phyloP scores from a whole-genome alignment of 768 basidiomycete genomes.

The Kwoniella heveanensis region DNA sequence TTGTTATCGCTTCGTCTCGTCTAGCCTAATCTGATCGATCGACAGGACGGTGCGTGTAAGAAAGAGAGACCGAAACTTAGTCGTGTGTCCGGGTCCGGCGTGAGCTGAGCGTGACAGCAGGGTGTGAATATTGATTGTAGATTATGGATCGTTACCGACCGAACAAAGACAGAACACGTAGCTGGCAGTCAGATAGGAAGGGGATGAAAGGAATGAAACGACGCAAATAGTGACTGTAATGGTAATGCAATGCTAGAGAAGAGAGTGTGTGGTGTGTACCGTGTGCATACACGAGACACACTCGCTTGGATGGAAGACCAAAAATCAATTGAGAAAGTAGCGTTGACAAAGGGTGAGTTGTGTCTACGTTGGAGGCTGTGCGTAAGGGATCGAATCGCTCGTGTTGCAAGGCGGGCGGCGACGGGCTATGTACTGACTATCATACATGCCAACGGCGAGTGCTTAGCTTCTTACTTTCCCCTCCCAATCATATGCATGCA shows the following conservation, averaged over 20 bases:
- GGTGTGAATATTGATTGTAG: too few relatives aligned
- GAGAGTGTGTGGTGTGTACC: background rate
- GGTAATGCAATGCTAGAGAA: background rate
- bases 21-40: too few relatives aligned
- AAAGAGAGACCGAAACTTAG: too few relatives aligned
- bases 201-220: background rate
- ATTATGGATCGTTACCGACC: too few relatives aligned
- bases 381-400: background rate
- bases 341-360: background rate
- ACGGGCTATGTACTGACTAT: too few relatives aligned
- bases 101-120: too few relatives aligned
- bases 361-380: background rate
- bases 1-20: too few relatives aligned
- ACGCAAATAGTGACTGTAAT: too few relatives aligned
- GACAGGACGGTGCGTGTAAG: too few relatives aligned
- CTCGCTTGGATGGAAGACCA: background rate
- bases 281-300: background rate
- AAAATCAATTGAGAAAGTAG: background rate
- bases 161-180: background rate
- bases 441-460: background rate
- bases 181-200: background rate
- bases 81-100: too few relatives aligned
- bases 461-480: background rate
- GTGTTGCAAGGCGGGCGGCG: too few relatives aligned
- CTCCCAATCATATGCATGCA: too few relatives aligned